phyloP scores from a whole-genome alignment of 352 stramenopile species.

The Elongisporangium prolatum region DNA sequence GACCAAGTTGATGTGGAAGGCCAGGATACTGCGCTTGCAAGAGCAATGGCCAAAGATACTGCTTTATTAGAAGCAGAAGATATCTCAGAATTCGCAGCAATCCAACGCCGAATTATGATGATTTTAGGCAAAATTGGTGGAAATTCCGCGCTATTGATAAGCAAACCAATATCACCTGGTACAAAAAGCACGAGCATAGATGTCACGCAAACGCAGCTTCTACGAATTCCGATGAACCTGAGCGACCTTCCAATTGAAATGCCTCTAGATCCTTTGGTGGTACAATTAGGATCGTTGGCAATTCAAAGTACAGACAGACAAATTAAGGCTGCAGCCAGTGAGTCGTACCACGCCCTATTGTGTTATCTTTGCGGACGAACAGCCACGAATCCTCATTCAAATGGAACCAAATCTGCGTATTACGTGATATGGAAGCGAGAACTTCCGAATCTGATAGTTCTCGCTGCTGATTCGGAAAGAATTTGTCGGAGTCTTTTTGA shows the following conservation, averaged over 20 bases:
- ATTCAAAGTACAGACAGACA: constrained; percentile 43
- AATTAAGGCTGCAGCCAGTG: constrained; percentile 55
- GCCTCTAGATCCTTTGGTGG: constrained; percentile 40
- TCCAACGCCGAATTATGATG: constrained; percentile 60
- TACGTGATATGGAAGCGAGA: constrained; percentile 46
- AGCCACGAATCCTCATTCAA: constrained; percentile 50
- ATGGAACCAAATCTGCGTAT: constrained; percentile 59
- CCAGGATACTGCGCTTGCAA: not conserved
- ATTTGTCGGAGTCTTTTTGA: constrained; percentile 69
- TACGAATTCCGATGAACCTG: constrained; percentile 41
- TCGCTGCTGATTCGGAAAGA: constrained; percentile 68
- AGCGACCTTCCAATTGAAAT: constrained; percentile 35
- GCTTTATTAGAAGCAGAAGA: constrained; percentile 11
- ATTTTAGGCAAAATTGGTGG: constrained; percentile 55
- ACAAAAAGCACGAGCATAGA: constrained; percentile 10
- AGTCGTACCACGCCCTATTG: constrained; percentile 67
- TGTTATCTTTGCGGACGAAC: constrained; percentile 72
- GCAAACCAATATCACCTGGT: constrained; percentile 14
- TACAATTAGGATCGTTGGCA: constrained; percentile 45
- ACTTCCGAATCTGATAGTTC: constrained; percentile 42
- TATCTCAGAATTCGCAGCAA: constrained; percentile 27
- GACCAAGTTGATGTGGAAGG: constrained; percentile 26
- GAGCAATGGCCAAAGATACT: constrained; percentile 10
- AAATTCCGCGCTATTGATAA: constrained; percentile 40
- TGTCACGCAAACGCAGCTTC: constrained; percentile 19